These are phyloP conservation scores for Eleusine indica DNA, from an alignment of 176 grass and related monocot genomes.

Conservation along the genomic window DNA sequence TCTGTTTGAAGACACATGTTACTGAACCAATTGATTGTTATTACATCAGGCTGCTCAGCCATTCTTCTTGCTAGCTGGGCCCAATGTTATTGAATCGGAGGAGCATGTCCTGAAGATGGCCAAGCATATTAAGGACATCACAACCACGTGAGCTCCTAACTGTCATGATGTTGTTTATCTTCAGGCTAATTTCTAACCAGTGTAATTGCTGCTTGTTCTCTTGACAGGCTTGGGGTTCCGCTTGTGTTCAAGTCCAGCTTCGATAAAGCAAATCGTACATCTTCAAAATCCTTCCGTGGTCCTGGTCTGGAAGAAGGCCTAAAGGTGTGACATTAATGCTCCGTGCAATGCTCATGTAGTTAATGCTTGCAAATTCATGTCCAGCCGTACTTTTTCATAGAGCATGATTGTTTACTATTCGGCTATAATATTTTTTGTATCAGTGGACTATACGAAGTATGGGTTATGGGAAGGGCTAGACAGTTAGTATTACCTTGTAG, in stretches of 20 bases:
- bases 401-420: not conserved
- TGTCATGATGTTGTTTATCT: not conserved
- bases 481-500: not conserved
- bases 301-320: conserved; percentile 91
- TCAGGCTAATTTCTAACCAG: not conserved
- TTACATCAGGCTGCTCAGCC: conserved; percentile 75
- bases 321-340: conserved; percentile 43
- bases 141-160: conserved; percentile 64
- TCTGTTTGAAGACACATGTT: not conserved
- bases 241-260: conserved; percentile 97
- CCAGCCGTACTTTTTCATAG: not conserved
- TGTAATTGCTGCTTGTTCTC: conserved; percentile 6
- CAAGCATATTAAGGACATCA: conserved; percentile 71
- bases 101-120: conserved; percentile 91
- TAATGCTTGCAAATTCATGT: conserved; percentile 8
- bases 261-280: conserved; percentile 97
- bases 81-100: conserved; percentile 96
- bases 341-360: not conserved
- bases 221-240: conserved; percentile 71
- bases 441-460: not conserved
- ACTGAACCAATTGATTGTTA: conserved; percentile 33
- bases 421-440: not conserved
- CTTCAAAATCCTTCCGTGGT: conserved; percentile 89
- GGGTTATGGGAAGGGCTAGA: not conserved
- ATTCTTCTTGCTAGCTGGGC: conserved; percentile 86